These are phyloP conservation scores for Exidia glandulosa DNA, from an alignment of 768 basidiomycete species.

Conservation along the genomic window DNA sequence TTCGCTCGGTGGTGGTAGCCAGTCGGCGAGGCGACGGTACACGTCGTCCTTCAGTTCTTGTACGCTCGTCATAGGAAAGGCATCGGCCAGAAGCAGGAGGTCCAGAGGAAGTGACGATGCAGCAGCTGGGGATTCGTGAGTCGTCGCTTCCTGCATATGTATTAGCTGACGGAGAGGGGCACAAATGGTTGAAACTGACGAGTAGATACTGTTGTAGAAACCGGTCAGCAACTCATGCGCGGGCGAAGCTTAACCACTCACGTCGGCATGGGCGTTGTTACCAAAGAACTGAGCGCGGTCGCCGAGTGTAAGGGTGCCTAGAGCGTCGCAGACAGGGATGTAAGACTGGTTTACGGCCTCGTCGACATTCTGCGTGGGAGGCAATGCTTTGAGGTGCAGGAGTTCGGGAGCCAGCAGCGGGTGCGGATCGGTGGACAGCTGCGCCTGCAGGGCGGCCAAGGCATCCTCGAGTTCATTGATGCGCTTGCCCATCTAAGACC, in stretches of 20 bases:
- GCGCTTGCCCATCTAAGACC: neutral
- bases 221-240: neutral
- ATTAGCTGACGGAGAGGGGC: no score
- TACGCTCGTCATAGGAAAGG: neutral
- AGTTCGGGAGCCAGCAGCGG: slow-evolving; percentile 63
- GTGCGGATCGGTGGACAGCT: slow-evolving; percentile 45
- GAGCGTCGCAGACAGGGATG: neutral
- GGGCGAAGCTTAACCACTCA: neutral
- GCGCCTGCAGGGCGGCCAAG: slow-evolving; percentile 45
- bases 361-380: neutral
- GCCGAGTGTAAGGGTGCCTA: neutral
- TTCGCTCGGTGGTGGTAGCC: slow-evolving; percentile 20
- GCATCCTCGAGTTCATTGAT: slow-evolving; percentile 54
- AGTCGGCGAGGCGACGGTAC: neutral
- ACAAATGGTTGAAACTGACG: neutral
- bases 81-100: neutral
- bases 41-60: neutral
- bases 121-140: neutral
- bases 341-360: neutral
- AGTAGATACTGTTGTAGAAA: neutral
- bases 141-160: neutral
- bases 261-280: neutral
- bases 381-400: slow-evolving; percentile 56
- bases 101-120: neutral
- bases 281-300: neutral